Evolutionary conservation across 179 eudicot genomes (phyloP).

Genomic region (Camellia oleifera): DNA sequence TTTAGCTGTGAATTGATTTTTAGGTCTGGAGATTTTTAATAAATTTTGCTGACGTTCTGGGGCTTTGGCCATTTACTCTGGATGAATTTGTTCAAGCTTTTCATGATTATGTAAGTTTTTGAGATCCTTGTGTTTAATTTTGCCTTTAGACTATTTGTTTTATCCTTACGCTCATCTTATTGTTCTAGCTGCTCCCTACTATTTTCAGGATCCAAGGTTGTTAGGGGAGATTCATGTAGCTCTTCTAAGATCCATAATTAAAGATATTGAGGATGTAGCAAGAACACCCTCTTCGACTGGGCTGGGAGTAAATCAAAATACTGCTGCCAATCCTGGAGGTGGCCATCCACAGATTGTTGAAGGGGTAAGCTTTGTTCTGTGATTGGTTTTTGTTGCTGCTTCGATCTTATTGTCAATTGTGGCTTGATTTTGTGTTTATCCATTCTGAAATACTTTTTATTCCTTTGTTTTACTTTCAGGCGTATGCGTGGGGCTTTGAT

Average conservation of each 20-base stretch:
- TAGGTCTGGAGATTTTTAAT: conserved; percentile 88
- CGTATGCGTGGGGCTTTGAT: conserved; percentile 94
- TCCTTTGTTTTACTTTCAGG: conserved; percentile 40
- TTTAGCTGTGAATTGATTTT: conserved; percentile 11
- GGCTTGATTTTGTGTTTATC: not conserved
- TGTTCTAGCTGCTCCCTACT: not conserved
- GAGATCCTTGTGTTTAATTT: conserved; percentile 5
- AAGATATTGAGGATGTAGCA: conserved; percentile 93
- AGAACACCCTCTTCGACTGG: conserved; percentile 73
- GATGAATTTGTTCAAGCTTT: conserved; percentile 91
- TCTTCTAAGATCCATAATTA: conserved; percentile 61
- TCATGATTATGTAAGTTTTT: conserved; percentile 75
- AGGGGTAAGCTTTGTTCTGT: conserved; percentile 55
- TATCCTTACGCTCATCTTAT: not conserved
- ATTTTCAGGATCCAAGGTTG: conserved; percentile 69
- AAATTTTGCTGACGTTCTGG: conserved; percentile 83
- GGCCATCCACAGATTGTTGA: conserved; percentile 92
- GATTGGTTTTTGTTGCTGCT: conserved; percentile 1
- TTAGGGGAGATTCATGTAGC: conserved; percentile 83
- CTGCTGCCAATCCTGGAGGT: conserved; percentile 65
- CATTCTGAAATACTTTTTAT: conserved; percentile 3
- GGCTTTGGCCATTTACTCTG: conserved; percentile 93
- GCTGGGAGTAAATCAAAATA: conserved; percentile 52
- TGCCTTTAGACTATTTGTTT: not conserved
- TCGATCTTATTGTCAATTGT: not conserved